A percentile compares a stretch with the other conserved stretches of the same genome.
phyloP scores from a whole-genome alignment of 345 rosid genomes.

The Draba incana region DNA sequence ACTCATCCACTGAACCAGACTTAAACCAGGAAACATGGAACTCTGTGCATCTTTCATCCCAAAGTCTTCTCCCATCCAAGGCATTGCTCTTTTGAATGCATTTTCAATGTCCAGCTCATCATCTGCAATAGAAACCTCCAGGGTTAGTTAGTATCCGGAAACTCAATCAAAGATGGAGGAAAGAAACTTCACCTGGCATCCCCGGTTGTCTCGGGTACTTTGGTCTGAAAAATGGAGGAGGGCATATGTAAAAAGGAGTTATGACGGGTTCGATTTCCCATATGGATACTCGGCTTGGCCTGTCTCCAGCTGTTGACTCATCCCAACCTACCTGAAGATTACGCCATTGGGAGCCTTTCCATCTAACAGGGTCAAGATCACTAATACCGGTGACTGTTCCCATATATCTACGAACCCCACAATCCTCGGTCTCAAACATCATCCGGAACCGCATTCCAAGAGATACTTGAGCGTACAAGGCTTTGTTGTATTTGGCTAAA shows the following conservation, averaged over 20 bases:
- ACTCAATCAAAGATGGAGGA: constrained; percentile 7
- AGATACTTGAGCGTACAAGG: constrained; percentile 76
- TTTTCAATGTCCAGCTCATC: constrained; percentile 84
- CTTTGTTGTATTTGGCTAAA: constrained; percentile 88
- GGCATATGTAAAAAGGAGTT: constrained; percentile 93
- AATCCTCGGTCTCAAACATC: constrained; percentile 99
- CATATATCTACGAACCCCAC: constrained; percentile 87
- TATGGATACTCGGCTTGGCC: constrained; percentile 87
- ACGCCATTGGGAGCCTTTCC: constrained; percentile 98
- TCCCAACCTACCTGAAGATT: constrained; percentile 99
- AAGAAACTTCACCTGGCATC: constrained; percentile 63
- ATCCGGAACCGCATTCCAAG: constrained; percentile 92
- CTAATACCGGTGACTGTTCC: constrained; percentile 89
- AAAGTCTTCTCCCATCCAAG: constrained; percentile 95
- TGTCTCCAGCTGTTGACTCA: constrained; percentile 89
- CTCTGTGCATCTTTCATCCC: constrained; percentile 81
- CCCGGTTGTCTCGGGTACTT: constrained; percentile 89
- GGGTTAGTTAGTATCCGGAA: constrained; percentile 29
- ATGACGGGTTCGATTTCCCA: constrained; percentile 96
- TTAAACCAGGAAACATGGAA: constrained; percentile 86
- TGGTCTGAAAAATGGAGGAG: constrained; percentile 96
- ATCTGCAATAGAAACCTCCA: constrained; percentile 54
- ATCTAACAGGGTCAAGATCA: constrained; percentile 87
- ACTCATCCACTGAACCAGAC: constrained; percentile 98
- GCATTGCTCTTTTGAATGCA: constrained; percentile 90